Evolutionary conservation across 306 rosid species (phyloP).

Genomic region (Potentilla sterilis): DNA sequence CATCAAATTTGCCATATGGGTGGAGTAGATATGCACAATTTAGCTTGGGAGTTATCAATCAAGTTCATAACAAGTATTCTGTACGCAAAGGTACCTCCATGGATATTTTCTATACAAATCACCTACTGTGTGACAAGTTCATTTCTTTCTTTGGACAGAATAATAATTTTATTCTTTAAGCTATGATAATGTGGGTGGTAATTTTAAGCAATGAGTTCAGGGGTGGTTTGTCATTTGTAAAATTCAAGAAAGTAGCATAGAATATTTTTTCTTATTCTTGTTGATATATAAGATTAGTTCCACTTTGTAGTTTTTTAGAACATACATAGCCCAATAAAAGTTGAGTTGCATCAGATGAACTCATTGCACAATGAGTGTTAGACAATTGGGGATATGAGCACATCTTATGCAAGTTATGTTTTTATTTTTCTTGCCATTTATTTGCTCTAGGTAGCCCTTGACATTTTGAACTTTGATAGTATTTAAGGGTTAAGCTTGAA

Average conservation of each 20-base stretch:
- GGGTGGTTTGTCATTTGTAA: not conserved
- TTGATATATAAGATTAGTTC: not conserved
- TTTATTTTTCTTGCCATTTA: not conserved
- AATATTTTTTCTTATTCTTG: not conserved
- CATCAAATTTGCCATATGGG: constrained; percentile 72
- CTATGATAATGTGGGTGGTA: not conserved
- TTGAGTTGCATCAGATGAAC: not conserved
- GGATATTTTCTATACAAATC: not conserved
- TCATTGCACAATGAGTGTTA: not conserved
- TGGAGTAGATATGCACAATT: constrained; percentile 93
- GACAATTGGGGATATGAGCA: not conserved
- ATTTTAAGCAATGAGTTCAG: not conserved
- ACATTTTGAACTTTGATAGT: not conserved
- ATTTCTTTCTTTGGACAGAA: not conserved
- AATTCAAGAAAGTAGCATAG: not conserved
- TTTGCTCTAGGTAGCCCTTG: not conserved
- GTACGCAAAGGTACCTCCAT: constrained; percentile 70
- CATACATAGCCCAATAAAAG: not conserved
- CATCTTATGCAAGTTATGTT: not conserved
- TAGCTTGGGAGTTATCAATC: constrained; percentile 74
- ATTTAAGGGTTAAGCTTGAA: not conserved
- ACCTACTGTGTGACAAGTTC: not conserved
- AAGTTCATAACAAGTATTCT: constrained; percentile 57
- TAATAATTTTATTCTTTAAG: not conserved
- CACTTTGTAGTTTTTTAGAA: constrained; percentile 8